Conservation (phyloP, 495 filamentous ascomycete species). For the Hyaloscypha bicolor region DNA sequence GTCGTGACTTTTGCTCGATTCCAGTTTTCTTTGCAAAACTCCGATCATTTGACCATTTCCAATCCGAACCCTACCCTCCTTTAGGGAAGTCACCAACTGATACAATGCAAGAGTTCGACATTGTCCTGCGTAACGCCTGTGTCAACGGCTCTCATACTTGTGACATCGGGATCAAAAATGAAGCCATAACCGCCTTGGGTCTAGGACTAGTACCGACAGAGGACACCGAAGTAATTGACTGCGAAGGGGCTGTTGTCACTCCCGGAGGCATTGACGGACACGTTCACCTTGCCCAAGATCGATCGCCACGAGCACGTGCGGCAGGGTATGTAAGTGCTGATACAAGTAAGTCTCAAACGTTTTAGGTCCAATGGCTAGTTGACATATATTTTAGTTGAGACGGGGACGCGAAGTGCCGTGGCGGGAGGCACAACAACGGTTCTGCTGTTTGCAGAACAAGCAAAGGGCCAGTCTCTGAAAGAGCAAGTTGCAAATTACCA, state of each 20-base stretch:
- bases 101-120: not conserved
- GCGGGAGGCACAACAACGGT: not conserved
- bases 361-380: not conserved
- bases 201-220: not conserved
- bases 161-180: not conserved
- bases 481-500: not conserved
- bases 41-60: too few relatives aligned
- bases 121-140: not conserved
- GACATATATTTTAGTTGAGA: not conserved
- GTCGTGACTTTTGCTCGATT: too few relatives aligned
- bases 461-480: not conserved
- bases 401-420: not conserved
- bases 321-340: conserved; percentile 3
- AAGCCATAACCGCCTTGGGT: not conserved
- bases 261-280: not conserved
- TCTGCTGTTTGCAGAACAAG: not conserved
- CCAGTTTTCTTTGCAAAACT: too few relatives aligned
- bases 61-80: not conserved
- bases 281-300: conserved; percentile 4
- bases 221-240: not conserved
- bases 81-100: not conserved
- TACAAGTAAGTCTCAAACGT: not conserved
- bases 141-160: not conserved
- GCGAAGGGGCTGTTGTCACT: conserved; percentile 1
- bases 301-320: not conserved